phyloP scores from a whole-genome alignment of 106 monocot species.

The Dendrobium catenatum region DNA sequence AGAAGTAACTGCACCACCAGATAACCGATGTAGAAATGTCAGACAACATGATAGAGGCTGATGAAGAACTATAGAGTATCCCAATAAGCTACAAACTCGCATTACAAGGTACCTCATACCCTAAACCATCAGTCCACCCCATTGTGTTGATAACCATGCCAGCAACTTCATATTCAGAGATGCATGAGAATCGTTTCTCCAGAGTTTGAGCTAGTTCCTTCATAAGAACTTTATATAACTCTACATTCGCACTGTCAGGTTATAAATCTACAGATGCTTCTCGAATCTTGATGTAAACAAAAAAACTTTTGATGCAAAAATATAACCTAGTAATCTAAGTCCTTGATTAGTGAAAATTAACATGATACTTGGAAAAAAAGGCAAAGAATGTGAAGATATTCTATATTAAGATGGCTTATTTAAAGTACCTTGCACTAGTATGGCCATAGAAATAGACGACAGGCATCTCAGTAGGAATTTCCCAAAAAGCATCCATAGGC shows the following conservation, averaged over 20 bases:
- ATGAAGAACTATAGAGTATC: background rate
- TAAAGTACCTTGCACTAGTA: constrained; percentile 63
- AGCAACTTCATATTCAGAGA: constrained; percentile 84
- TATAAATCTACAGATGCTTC: constrained; percentile 1
- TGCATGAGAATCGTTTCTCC: constrained; percentile 75
- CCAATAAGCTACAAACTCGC: background rate
- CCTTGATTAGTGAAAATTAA: background rate
- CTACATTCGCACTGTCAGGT: constrained; percentile 66
- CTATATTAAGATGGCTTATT: no score
- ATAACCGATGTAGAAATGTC: background rate
- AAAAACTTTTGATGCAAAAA: background rate
- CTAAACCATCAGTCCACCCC: constrained; percentile 98
- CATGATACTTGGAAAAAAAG: background rate
- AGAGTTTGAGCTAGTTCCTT: constrained; percentile 85
- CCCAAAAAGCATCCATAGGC: constrained; percentile 85
- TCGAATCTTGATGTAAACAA: background rate
- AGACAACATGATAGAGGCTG: background rate
- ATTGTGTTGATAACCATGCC: constrained; percentile 99
- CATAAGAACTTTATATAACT: constrained; percentile 77
- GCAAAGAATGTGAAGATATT: no score
- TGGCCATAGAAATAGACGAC: constrained; percentile 84
- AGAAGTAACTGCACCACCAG: constrained; percentile 56
- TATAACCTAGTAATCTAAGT: background rate
- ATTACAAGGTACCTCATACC: constrained; percentile 61
- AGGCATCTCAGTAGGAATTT: constrained; percentile 93